Evolutionary conservation across 2,329 filamentous ascomycete genomes (phyloP).

Genomic region (Seiridium cupressi): DNA sequence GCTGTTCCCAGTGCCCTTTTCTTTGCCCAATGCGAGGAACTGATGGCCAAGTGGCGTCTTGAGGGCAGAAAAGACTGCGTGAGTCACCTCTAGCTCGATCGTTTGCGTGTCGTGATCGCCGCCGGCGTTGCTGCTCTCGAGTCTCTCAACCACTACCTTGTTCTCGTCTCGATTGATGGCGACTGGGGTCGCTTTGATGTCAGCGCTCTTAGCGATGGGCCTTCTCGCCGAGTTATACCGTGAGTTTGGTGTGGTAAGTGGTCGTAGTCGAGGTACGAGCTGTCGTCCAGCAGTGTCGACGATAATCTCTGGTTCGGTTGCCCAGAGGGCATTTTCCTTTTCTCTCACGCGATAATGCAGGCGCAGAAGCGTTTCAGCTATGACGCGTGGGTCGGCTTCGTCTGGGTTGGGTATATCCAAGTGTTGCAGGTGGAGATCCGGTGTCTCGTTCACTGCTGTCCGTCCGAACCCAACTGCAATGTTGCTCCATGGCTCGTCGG

Average conservation of each 20-base stretch:
- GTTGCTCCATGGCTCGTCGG: constrained; percentile 18
- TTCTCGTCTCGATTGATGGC: background rate
- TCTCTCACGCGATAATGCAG: background rate
- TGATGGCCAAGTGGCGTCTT: background rate
- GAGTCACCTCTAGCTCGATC: background rate
- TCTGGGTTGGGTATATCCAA: constrained; percentile 16
- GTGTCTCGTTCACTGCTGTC: constrained; percentile 12
- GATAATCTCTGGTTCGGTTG: constrained; percentile 15
- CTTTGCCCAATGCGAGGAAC: background rate
- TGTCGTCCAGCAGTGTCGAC: constrained; percentile 6
- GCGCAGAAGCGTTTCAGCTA: constrained; percentile 13
- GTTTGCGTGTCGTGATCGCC: background rate
- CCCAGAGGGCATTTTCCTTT: constrained; percentile 8
- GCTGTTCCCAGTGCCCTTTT: background rate
- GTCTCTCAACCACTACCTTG: background rate
- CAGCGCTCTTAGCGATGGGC: background rate
- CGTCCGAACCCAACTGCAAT: constrained; percentile 22
- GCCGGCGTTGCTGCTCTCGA: background rate
- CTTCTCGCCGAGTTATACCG: constrained; percentile 14
- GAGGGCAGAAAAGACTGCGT: background rate
- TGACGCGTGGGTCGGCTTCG: constrained; percentile 2
- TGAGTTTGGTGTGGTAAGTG: constrained; percentile 12
- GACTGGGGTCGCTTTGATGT: background rate
- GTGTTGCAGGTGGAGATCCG: constrained; percentile 16
- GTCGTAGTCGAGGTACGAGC: constrained; percentile 8